phyloP scores from a whole-genome alignment of 2,329 filamentous ascomycete species.

The Neophaeococcomyces mojaviensis region DNA sequence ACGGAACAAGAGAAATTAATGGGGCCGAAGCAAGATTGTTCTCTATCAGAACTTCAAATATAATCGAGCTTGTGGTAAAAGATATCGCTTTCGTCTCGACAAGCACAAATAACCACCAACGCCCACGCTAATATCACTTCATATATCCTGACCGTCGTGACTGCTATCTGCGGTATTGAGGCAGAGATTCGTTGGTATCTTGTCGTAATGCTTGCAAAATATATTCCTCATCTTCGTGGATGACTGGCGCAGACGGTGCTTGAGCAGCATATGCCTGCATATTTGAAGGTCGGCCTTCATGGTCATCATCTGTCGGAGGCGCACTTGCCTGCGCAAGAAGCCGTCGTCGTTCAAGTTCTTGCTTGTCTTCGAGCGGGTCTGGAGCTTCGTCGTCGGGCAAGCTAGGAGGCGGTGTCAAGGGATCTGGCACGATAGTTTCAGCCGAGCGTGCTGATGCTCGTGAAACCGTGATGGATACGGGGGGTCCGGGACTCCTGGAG shows the following conservation, averaged over 20 bases:
- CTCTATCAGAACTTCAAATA: too few relatives aligned
- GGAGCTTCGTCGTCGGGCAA: constrained; percentile 23
- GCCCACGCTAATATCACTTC: constrained; percentile 7
- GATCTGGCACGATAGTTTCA: constrained; percentile 24
- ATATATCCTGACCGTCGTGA: background rate
- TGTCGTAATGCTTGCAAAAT: constrained; percentile 32
- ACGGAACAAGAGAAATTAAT: too few relatives aligned
- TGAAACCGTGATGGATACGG: constrained; percentile 16
- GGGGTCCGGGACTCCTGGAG: constrained; percentile 10
- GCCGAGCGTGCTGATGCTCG: constrained; percentile 25
- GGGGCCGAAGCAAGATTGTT: too few relatives aligned
- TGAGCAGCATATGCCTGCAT: constrained; percentile 11
- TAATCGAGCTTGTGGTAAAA: too few relatives aligned
- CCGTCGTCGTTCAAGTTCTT: constrained; percentile 62
- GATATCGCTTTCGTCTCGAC: too few relatives aligned
- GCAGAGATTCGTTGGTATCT: constrained; percentile 34
- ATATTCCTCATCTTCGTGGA: constrained; percentile 51
- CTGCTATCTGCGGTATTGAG: constrained; percentile 36
- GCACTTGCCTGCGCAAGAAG: constrained; percentile 59
- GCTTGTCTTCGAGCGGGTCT: constrained; percentile 61
- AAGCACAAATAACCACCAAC: constrained; percentile 2
- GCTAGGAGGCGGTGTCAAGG: constrained; percentile 18
- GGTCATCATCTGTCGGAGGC: constrained; percentile 34
- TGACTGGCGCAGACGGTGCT: constrained; percentile 49
- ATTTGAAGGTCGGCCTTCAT: constrained; percentile 20